phyloP scores from a whole-genome alignment of 2,329 filamentous ascomycete genomes.

The Pochonia chlamydosporia region DNA sequence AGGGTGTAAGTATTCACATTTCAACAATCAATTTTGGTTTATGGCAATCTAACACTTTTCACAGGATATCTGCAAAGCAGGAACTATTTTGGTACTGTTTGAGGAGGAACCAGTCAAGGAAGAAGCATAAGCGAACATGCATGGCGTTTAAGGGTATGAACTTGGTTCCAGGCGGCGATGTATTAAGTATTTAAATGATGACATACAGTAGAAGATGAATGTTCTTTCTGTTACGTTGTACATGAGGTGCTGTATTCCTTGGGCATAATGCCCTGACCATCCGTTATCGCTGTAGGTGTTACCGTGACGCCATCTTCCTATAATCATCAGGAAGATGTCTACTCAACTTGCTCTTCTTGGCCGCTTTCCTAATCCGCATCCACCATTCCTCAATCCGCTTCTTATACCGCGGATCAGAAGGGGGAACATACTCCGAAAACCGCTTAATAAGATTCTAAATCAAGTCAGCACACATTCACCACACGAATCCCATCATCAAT shows the following conservation, averaged over 20 bases:
- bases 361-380: slow-evolving; percentile 25
- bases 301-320: slow-evolving; percentile 23
- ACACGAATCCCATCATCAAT: no score
- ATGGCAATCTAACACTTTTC: no score
- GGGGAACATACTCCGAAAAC: slow-evolving; percentile 20
- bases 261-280: not conserved
- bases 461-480: no score
- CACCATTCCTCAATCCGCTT: slow-evolving; percentile 27
- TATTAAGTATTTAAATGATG: slow-evolving; percentile 3
- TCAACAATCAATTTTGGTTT: slow-evolving; percentile 10
- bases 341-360: slow-evolving; percentile 27
- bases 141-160: slow-evolving; percentile 11
- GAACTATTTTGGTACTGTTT: slow-evolving; percentile 68
- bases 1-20: slow-evolving; percentile 53
- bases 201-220: not conserved
- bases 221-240: not conserved
- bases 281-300: not conserved
- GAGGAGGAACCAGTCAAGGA: slow-evolving; percentile 42
- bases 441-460: slow-evolving; percentile 25
- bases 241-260: not conserved
- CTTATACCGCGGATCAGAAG: slow-evolving; percentile 23
- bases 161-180: slow-evolving; percentile 1
- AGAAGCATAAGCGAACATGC: slow-evolving; percentile 14
- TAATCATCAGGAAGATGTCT: slow-evolving; percentile 28
- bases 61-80: slow-evolving; percentile 73